Evolutionary conservation across 208 protist species (phyloP), one percentile per base, ranked within the genome.

Genomic region (Leishmania major): DNA sequence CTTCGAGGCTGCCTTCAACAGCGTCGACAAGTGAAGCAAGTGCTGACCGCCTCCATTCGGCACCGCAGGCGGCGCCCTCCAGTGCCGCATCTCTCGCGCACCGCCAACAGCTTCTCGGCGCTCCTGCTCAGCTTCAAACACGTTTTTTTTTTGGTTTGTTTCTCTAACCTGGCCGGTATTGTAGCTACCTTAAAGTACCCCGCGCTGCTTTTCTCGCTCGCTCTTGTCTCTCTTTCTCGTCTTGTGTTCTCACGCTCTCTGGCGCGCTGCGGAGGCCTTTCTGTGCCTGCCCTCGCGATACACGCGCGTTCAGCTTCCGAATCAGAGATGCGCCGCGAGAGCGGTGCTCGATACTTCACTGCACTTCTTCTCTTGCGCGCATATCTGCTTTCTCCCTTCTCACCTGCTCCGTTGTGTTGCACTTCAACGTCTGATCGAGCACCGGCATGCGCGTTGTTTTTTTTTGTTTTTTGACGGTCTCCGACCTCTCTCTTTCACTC

Each of bases 1-100:
- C 55, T 85, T 92, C 31, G 81, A 90, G 80, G 76, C 76, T 17
- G 47, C 82, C 35, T 71, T 82, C 55, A 82, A 82, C 71, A 71
- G 28, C 13, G 28, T n/a, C 2, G 62, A 66, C 49, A 71, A 35
- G 7, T 40, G 47, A 57, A 70, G 3, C 37, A 59, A 35, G 40
- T 22, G 73, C 73, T 43, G 62, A 78, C 59, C 11, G 28, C 40
- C 64, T 15, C 64, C 25, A 35, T 17, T 31, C 1, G 28, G 28
- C 62, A 35, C 45, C 45, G 47, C 45, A 25, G 70, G 11, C 2
- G 70, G 17, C 35, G 28, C 15, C 35, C 13, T 45, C 13, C 35
- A 45, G 8, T 6, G 31, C 28, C 15, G 31, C 64, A 69, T 69
- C 31, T 69, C 15, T 15, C 17, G 45, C 45, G 45, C 15, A 43